Evolutionary conservation across 2,329 filamentous ascomycete genomes (phyloP), one percentile per base, ranked within the genome.

Genomic region (Pezicula rhizophila): DNA sequence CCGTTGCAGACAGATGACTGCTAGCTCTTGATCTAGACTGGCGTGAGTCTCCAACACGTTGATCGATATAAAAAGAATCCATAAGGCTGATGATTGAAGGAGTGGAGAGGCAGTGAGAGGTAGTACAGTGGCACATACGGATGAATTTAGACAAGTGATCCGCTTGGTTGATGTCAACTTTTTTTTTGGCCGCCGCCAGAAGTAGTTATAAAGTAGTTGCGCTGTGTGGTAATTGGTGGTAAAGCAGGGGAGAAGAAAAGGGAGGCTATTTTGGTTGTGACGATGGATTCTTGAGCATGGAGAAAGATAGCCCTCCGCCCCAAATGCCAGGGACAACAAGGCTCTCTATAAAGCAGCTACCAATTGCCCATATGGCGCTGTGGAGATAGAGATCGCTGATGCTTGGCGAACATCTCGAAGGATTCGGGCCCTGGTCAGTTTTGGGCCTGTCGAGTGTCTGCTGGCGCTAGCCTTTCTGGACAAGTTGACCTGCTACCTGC

Each of bases 61-160:
- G 54, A 50, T 60, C 57, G 59, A 63, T 60, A 64, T 61, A 64
- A 52, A 53, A 55, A 53, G 55, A 55, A 51, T 63, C 61, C 61
- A 64, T 64, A 47, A 57, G 46, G 47, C 40, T 42, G 40, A 42
- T 25, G 25, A 42, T 11, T 45, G 47, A 52, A 47, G 47, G 46
- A 35, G 45, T 51, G 54, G 48, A 52, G 55, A 53, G 57, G 60
- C 60, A 62, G 59, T 58, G 57, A 59, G 47, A 54, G 52, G 55
- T 42, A 42, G 40, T 42, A 58, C 51, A 52, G 57, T 58, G 56
- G 57, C 52, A 62, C 60, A 53, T 60, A 59, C 58, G 51, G 47
- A 52, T 53, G 43, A 45, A 49, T 55, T 55, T 54, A 50, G 49
- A 45, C 17, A 15, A 34, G 25, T 23, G 34, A 34, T 23, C n/a